These are phyloP conservation scores for Phylloporus sp. DNA, from an alignment of 768 basidiomycete species.

Conservation along the genomic window DNA sequence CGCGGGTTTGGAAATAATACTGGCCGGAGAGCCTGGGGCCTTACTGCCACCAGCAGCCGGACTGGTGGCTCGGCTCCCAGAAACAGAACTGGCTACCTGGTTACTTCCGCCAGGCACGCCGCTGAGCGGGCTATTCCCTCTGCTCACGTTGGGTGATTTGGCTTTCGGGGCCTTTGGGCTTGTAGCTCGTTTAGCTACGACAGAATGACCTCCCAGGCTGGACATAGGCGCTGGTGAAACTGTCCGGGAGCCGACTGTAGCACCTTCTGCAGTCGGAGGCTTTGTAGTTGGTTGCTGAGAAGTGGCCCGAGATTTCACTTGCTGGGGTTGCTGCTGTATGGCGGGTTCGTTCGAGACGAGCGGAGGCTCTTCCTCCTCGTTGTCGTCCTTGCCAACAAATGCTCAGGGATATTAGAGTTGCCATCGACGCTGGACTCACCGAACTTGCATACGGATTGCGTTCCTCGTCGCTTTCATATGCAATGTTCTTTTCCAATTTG, in stretches of 20 bases:
- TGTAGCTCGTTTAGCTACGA: slow-evolving; percentile 80
- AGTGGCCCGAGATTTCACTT: slow-evolving; percentile 41
- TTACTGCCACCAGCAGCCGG: slow-evolving; percentile 23
- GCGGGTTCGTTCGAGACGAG: slow-evolving; percentile 40
- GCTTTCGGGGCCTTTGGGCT: slow-evolving; percentile 69
- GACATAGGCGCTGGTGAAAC: slow-evolving; percentile 48
- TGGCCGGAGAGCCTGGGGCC: slow-evolving; percentile 30
- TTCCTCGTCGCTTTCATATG: slow-evolving; percentile 80
- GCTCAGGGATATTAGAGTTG: background rate
- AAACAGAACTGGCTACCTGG: slow-evolving; percentile 48
- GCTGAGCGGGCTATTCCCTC: slow-evolving; percentile 55
- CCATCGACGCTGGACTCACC: slow-evolving; percentile 37
- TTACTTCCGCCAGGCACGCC: slow-evolving; percentile 38
- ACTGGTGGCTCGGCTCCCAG: slow-evolving; percentile 34
- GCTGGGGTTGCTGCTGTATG: slow-evolving; percentile 38
- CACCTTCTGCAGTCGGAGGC: slow-evolving; percentile 27
- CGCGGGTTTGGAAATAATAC: slow-evolving; percentile 32
- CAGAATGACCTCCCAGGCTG: slow-evolving; percentile 66
- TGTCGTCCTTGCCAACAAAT: slow-evolving; percentile 47
- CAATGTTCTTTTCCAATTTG: slow-evolving; percentile 76
- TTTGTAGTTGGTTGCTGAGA: slow-evolving; percentile 36
- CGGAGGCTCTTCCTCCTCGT: slow-evolving; percentile 64
- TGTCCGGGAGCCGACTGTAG: slow-evolving; percentile 44
- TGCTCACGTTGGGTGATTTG: slow-evolving; percentile 42
- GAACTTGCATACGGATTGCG: slow-evolving; percentile 75